Percentiles rank a stretch among this genome's conserved stretches.
phyloP scores from a whole-genome alignment of 1,139 yeast genomes.

The Geotrichum bryndzae region DNA sequence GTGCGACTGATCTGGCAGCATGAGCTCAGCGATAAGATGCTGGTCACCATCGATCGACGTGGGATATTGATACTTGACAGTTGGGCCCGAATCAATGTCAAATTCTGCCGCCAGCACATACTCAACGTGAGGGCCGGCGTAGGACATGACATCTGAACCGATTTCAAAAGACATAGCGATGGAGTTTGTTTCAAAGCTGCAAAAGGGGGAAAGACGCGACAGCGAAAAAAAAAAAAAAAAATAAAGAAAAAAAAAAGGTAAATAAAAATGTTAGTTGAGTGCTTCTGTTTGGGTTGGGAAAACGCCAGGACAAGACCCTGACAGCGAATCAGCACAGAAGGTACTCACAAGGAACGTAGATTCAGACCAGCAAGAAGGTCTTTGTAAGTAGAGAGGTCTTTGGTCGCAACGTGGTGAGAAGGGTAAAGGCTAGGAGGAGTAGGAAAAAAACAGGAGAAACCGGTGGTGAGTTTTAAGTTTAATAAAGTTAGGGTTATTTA shows the following conservation, averaged over 20 bases:
- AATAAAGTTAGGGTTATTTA: not conserved
- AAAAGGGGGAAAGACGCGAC: not conserved
- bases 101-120: slow-evolving; percentile 47
- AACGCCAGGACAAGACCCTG: not conserved
- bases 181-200: not conserved
- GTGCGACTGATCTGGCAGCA: slow-evolving; percentile 64
- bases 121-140: slow-evolving; percentile 27
- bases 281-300: not conserved
- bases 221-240: not conserved
- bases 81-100: slow-evolving; percentile 60
- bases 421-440: not conserved
- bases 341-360: not conserved
- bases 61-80: slow-evolving; percentile 50
- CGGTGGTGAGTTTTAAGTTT: not conserved
- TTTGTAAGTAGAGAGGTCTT: not conserved
- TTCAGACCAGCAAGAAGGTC: not conserved
- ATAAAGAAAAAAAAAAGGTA: not conserved
- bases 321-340: not conserved
- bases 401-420: not conserved
- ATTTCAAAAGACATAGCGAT: not conserved
- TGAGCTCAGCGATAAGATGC: slow-evolving; percentile 45
- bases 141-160: not conserved
- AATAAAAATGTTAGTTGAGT: not conserved
- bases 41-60: slow-evolving; percentile 16
- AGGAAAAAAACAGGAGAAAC: not conserved